phyloP scores from a whole-genome alignment of 164 flowering plant genomes.

The Aristolochia fimbriata region DNA sequence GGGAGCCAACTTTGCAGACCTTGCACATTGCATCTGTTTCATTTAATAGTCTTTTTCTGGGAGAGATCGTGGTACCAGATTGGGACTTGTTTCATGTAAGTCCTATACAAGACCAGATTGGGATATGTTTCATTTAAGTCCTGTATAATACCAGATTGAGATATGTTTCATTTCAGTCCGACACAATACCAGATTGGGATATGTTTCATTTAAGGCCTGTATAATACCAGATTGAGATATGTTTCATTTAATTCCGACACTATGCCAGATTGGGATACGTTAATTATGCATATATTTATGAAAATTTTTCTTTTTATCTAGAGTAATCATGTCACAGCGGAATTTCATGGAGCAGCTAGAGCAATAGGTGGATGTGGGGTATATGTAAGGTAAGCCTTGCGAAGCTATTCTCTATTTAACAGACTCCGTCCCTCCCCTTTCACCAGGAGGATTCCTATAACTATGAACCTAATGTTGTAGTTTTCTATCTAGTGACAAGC shows the following conservation, averaged over 20 bases:
- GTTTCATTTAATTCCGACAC: slow-evolving; percentile 44
- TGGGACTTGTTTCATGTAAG: slow-evolving; percentile 88
- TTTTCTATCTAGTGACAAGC: slow-evolving; percentile 42
- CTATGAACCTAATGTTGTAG: neutral
- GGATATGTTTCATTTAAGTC: slow-evolving; percentile 26
- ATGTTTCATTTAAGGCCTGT: slow-evolving; percentile 28
- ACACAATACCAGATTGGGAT: neutral
- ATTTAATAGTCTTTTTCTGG: slow-evolving; percentile 65
- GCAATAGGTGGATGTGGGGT: slow-evolving; percentile 65
- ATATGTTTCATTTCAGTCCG: slow-evolving; percentile 63
- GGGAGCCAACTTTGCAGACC: slow-evolving; percentile 57
- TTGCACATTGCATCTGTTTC: slow-evolving; percentile 62
- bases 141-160: slow-evolving; percentile 87
- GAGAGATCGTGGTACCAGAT: slow-evolving; percentile 72
- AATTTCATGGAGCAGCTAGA: slow-evolving; percentile 57
- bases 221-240: slow-evolving; percentile 94
- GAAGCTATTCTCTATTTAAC: neutral
- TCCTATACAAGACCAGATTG: neutral
- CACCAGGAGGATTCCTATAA: too few species aligned
- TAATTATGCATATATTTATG: too few species aligned
- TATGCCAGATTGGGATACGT: neutral
- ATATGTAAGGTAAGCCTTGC: slow-evolving; percentile 46
- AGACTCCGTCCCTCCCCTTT: neutral
- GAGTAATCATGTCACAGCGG: slow-evolving; percentile 52
- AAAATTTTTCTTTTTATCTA: slow-evolving; percentile 7